Conservation (phyloP, 768 basidiomycete species). For the Piloderma croceum region DNA sequence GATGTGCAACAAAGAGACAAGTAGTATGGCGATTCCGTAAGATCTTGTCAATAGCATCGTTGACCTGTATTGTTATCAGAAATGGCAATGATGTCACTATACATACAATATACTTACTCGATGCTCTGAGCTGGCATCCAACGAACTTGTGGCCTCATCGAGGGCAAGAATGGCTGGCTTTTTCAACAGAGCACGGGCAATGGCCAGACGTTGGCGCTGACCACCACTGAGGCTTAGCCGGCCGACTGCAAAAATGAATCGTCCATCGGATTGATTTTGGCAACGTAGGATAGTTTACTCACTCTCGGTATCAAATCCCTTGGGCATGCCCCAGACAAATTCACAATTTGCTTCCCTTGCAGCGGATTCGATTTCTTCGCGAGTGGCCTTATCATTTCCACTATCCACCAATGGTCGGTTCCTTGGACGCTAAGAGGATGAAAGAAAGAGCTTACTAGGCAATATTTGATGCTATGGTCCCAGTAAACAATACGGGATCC, state of each 20-base stretch:
- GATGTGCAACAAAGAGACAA: conserved; percentile 84
- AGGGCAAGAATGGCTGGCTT: conserved; percentile 84
- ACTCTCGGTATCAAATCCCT: conserved; percentile 93
- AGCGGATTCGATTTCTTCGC: conserved; percentile 81
- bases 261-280: conserved; percentile 1
- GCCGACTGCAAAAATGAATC: conserved; percentile 42
- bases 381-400: conserved; percentile 67
- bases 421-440: too few relatives aligned
- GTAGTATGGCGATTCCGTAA: conserved; percentile 75
- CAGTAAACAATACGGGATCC: conserved; percentile 86
- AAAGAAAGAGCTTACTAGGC: too few relatives aligned
- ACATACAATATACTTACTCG: conserved; percentile 39
- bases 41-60: conserved; percentile 88
- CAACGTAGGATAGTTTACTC: conserved; percentile 22
- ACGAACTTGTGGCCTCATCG: conserved; percentile 84
- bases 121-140: conserved; percentile 86
- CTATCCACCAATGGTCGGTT: too few relatives aligned
- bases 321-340: conserved; percentile 90
- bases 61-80: conserved; percentile 45
- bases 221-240: conserved; percentile 70
- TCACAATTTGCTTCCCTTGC: conserved; percentile 93
- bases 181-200: conserved; percentile 82
- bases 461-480: conserved; percentile 93
- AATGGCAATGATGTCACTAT: neutral
- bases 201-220: conserved; percentile 76